Percentiles rank a stretch among this genome's conserved stretches.
These are phyloP conservation scores for Cutaneotrichosporon sp. DNA, from an alignment of 1,284 basidiomycete genomes.

Conservation along the genomic window DNA sequence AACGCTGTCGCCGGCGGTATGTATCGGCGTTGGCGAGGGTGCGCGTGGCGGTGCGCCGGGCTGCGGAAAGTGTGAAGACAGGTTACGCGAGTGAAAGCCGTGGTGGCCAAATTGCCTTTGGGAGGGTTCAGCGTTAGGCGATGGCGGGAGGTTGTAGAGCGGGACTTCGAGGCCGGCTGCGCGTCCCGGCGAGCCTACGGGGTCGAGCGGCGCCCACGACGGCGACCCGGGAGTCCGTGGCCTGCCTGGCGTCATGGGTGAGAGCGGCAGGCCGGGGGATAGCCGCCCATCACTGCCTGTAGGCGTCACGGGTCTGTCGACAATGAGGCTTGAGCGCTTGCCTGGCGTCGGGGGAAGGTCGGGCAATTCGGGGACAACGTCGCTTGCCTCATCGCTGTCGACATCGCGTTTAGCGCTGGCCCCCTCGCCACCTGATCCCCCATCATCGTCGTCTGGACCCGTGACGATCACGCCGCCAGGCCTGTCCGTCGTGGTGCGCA, in stretches of 20 bases:
- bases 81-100: constrained; percentile 75
- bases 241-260: neutral
- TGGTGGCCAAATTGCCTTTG: constrained; percentile 11
- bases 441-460: no score
- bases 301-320: constrained; percentile 4
- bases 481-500: constrained; percentile 6
- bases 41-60: constrained; percentile 54
- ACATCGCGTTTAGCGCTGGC: neutral
- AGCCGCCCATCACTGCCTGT: neutral
- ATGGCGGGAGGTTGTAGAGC: neutral
- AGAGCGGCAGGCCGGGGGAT: neutral
- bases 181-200: no score
- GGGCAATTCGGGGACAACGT: constrained; percentile 5
- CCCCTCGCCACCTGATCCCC: neutral
- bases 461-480: no score
- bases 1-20: constrained; percentile 23
- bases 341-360: neutral
- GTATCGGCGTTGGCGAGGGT: constrained; percentile 11
- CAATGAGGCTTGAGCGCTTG: neutral
- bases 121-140: neutral
- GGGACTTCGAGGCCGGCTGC: constrained; percentile 4
- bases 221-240: neutral
- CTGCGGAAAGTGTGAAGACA: constrained; percentile 83
- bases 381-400: neutral
- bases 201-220: neutral